These are phyloP conservation scores for Arthroderma sp. DNA, from an alignment of 2,329 filamentous ascomycete genomes.

Conservation along the genomic window DNA sequence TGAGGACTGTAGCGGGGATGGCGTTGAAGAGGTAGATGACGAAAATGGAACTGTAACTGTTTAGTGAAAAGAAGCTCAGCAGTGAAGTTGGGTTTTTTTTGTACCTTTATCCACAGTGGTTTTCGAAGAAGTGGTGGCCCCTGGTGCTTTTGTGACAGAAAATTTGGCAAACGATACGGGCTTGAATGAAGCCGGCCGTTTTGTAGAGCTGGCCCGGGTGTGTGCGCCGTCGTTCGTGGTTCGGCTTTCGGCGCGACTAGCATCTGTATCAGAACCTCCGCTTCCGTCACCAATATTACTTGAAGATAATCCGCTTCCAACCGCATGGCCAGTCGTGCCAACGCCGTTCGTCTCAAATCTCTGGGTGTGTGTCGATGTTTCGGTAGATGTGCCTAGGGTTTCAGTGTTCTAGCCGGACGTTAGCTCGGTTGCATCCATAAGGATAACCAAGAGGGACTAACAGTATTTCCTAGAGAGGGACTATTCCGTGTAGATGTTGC, in stretches of 20 bases:
- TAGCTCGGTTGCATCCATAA: too few species aligned
- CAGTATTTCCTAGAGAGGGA: neutral
- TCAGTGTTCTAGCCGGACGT: too few species aligned
- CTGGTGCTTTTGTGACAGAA: constrained; percentile 49
- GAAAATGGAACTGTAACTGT: constrained; percentile 20
- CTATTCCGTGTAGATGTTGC: neutral
- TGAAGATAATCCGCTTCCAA: constrained; percentile 27
- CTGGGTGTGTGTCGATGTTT: too few species aligned
- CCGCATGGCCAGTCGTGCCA: constrained; percentile 23
- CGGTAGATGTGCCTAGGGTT: too few species aligned
- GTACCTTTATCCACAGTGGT: constrained; percentile 41
- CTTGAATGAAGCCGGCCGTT: constrained; percentile 51
- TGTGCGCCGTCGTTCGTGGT: constrained; percentile 30
- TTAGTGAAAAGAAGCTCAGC: constrained; percentile 3
- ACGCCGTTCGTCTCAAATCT: constrained; percentile 25
- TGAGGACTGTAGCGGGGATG: constrained; percentile 29
- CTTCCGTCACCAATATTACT: constrained; percentile 29
- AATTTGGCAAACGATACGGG: constrained; percentile 55
- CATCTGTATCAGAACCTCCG: constrained; percentile 51
- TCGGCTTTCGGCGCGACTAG: constrained; percentile 41
- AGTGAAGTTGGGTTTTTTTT: constrained; percentile 1
- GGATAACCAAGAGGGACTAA: too few species aligned
- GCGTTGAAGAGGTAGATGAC: constrained; percentile 25
- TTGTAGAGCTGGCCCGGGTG: constrained; percentile 38
- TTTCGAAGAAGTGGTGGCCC: constrained; percentile 39